These are phyloP conservation scores for Ambrosia artemisiifolia DNA, from an alignment of 129 eudicot genomes.

Conservation along the genomic window DNA sequence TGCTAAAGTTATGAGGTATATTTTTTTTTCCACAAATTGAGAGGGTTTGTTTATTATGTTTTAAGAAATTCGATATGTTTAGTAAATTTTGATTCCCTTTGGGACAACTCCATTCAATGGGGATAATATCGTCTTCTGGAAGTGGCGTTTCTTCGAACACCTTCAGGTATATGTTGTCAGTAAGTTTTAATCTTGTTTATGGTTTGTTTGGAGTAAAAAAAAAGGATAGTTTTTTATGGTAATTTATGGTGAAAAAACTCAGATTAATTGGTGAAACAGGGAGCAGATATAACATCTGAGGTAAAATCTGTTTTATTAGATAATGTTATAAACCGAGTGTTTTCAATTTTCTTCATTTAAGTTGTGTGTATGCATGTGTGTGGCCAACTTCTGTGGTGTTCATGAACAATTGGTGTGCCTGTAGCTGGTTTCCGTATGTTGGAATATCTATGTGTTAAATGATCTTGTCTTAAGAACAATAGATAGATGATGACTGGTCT, in stretches of 20 bases:
- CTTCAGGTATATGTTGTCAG: not conserved
- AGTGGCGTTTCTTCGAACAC: constrained; percentile 9
- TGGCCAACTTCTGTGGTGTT: not conserved
- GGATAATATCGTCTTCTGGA: not conserved
- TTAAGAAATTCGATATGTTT: not conserved
- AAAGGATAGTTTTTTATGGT: not conserved
- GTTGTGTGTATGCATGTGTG: not conserved
- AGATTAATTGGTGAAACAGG: not conserved
- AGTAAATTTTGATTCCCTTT: not conserved
- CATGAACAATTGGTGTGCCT: not conserved
- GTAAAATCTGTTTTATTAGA: not conserved
- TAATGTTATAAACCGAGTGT: not conserved
- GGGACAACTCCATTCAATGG: not conserved
- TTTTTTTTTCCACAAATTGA: too few relatives aligned
- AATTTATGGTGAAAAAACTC: not conserved
- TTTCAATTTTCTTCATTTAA: not conserved
- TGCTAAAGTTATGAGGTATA: constrained; percentile 4
- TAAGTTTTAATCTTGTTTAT: not conserved
- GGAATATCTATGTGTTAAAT: not conserved
- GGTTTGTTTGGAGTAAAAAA: not conserved
- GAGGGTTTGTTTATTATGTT: not conserved
- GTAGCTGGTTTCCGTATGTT: not conserved
- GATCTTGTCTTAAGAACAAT: not conserved
- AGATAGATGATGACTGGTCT: too few relatives aligned
- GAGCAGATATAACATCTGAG: not conserved